Conservation (phyloP, 2,329 filamentous ascomycete species). For the Fusarium bactridioides region DNA sequence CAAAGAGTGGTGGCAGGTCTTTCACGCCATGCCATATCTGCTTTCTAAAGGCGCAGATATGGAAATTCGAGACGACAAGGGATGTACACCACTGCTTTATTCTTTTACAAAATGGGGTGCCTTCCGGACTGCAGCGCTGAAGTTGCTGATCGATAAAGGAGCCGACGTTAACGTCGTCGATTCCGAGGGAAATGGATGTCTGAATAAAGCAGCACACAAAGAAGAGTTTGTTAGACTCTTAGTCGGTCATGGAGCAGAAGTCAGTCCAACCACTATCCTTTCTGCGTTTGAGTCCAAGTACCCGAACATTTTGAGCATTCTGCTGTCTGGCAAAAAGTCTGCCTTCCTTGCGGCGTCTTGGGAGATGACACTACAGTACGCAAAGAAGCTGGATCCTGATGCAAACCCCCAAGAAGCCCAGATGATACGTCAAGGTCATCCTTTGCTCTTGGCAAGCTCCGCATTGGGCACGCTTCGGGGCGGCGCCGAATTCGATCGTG, state of each 20-base stretch:
- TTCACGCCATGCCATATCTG: constrained; percentile 30
- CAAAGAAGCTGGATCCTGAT: neutral
- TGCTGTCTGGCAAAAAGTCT: constrained; percentile 9
- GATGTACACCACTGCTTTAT: constrained; percentile 17
- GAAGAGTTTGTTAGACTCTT: constrained; percentile 12
- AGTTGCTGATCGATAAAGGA: constrained; percentile 9
- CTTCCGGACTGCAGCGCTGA: neutral
- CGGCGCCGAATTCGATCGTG: no score
- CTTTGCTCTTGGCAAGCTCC: neutral
- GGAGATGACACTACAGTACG: neutral
- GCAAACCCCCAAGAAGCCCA: neutral
- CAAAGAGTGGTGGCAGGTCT: constrained; percentile 24
- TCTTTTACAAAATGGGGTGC: neutral
- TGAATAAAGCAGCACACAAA: constrained; percentile 2
- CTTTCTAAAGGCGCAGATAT: constrained; percentile 26
- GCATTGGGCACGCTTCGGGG: neutral
- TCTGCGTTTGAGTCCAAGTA: neutral
- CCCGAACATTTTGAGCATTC: neutral
- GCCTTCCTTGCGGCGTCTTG: neutral
- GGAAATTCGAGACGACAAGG: neutral
- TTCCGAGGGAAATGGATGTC: neutral
- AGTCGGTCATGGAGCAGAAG: constrained; percentile 12
- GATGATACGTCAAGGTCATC: neutral
- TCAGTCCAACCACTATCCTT: neutral
- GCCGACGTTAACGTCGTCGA: constrained; percentile 20